A percentile compares a stretch with the other conserved stretches of the same genome.
phyloP scores from a whole-genome alignment of 352 stramenopile genomes.

The Pythium oligandrum region DNA sequence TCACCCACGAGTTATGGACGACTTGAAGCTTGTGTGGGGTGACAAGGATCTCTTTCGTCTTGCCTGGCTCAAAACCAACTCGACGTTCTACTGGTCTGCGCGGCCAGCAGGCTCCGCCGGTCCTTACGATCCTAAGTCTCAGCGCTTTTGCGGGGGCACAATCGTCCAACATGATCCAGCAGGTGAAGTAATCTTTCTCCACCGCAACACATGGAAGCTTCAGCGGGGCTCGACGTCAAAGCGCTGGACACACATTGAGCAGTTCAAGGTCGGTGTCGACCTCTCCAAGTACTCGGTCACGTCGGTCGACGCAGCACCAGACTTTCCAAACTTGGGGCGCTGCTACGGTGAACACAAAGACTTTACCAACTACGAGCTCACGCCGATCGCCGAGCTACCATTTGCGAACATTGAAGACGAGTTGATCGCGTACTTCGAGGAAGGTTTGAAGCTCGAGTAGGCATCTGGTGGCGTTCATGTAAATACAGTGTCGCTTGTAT shows the following conservation, averaged over 20 bases:
- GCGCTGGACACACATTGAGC: constrained; percentile 12
- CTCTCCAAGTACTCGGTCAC: neutral
- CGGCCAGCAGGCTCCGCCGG: constrained; percentile 14
- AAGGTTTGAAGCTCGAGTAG: too few relatives aligned
- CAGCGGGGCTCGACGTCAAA: neutral
- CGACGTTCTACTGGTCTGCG: constrained; percentile 9
- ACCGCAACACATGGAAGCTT: constrained; percentile 14
- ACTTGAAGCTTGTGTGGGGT: constrained; percentile 21
- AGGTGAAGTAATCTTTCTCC: constrained; percentile 19
- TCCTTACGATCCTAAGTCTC: neutral
- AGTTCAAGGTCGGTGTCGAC: constrained; percentile 4
- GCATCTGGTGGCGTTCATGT: too few relatives aligned
- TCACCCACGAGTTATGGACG: neutral
- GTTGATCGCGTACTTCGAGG: neutral
- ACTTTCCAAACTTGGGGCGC: neutral
- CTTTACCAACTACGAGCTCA: neutral
- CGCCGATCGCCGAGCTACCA: neutral
- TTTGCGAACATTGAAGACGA: constrained; percentile 1
- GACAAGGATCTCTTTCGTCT: constrained; percentile 24
- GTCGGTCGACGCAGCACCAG: neutral
- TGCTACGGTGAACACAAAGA: neutral
- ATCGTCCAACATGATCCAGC: constrained; percentile 37
- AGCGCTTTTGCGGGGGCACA: constrained; percentile 27
- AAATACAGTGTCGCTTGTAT: too few relatives aligned
- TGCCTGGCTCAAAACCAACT: constrained; percentile 13